phyloP scores from a whole-genome alignment of 176 grass and related monocot genomes.

The Oryza officinalis region DNA sequence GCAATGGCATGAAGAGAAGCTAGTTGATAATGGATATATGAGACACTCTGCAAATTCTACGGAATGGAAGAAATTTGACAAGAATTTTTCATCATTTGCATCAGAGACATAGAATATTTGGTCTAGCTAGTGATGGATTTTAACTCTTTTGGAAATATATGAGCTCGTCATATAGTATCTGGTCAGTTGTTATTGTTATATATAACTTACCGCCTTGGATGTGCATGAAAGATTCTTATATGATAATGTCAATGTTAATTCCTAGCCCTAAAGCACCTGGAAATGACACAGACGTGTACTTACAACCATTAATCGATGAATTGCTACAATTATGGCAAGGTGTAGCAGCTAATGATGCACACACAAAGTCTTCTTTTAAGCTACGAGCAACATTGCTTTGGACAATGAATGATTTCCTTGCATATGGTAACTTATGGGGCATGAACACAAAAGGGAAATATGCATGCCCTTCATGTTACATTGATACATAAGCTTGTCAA shows the following conservation, averaged over 20 bases:
- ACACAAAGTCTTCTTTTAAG: neutral
- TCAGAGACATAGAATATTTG: no score
- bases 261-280: no score
- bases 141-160: no score
- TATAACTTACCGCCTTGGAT: neutral
- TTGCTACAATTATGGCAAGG: neutral
- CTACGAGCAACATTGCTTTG: neutral
- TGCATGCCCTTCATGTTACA: conserved; percentile 12
- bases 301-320: neutral
- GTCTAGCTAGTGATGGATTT: no score
- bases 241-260: neutral
- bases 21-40: neutral
- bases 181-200: neutral
- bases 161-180: no score
- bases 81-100: no score
- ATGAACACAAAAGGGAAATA: neutral
- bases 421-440: neutral
- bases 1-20: neutral
- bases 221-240: neutral
- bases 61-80: no score
- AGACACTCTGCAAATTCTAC: neutral
- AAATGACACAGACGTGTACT: no score
- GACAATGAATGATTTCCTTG: conserved; percentile 11
- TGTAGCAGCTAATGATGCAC: neutral
- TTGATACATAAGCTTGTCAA: neutral